Conservation (phyloP, 1,284 basidiomycete genomes). For the Cryptococcus floricola region DNA sequence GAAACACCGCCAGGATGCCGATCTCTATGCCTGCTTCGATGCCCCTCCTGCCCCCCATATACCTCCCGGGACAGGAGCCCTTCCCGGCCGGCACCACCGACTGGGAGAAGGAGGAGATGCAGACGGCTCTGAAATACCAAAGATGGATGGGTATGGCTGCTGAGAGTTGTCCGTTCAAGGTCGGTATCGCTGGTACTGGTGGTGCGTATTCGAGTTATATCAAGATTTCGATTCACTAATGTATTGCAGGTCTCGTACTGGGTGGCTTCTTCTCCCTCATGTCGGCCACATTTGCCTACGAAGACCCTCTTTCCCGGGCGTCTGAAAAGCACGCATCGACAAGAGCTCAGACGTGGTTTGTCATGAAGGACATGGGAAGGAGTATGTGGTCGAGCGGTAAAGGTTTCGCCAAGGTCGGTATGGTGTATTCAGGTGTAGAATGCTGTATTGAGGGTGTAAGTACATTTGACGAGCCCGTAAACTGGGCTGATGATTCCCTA, state of each 20-base stretch:
- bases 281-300: constrained; percentile 91
- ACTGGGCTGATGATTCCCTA: constrained; percentile 38
- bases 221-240: neutral
- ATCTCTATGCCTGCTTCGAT: constrained; percentile 11
- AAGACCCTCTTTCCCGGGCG: constrained; percentile 80
- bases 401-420: constrained; percentile 92
- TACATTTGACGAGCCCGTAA: constrained; percentile 25
- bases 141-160: constrained; percentile 64
- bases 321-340: constrained; percentile 48
- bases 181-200: constrained; percentile 68
- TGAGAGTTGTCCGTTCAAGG: constrained; percentile 83
- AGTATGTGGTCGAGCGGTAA: constrained; percentile 88
- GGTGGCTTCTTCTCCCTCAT: constrained; percentile 96
- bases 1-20: neutral
- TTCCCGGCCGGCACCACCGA: constrained; percentile 75
- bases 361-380: constrained; percentile 91
- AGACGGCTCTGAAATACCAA: constrained; percentile 72
- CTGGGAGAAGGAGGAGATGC: constrained; percentile 66
- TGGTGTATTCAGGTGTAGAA: constrained; percentile 87
- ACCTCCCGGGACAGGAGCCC: constrained; percentile 52
- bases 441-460: constrained; percentile 92
- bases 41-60: constrained; percentile 44
- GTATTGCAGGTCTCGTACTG: constrained; percentile 69
- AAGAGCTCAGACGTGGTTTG: constrained; percentile 63
- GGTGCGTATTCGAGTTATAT: constrained; percentile 55